Conservation (phyloP, 108 stramenopile species). For the Cyclotella cryptica region DNA sequence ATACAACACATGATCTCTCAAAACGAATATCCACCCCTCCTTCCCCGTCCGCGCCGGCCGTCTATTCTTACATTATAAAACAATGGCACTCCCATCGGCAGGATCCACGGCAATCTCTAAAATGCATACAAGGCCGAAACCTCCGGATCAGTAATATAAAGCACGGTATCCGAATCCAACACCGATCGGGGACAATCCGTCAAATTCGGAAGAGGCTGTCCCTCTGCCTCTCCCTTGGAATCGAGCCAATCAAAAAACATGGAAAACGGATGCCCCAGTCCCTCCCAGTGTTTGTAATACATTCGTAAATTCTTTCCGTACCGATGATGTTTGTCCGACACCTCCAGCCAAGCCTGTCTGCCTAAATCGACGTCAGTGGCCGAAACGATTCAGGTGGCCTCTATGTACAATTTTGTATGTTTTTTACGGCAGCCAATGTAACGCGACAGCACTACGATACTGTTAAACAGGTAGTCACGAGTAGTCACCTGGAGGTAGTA, state of each 20-base stretch:
- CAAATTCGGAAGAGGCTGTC: constrained; percentile 69
- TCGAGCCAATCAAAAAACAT: constrained; percentile 93
- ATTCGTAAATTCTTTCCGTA: constrained; percentile 92
- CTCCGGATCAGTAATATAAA: constrained; percentile 74
- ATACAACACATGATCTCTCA: constrained; percentile 85
- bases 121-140: constrained; percentile 66
- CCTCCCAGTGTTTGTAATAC: constrained; percentile 90
- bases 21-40: constrained; percentile 93
- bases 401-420: too few relatives aligned
- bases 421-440: too few relatives aligned
- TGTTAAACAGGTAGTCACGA: too few relatives aligned
- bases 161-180: constrained; percentile 85
- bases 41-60: constrained; percentile 76
- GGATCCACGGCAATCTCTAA: constrained; percentile 63
- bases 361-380: too few relatives aligned
- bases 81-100: constrained; percentile 52
- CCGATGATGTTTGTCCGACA: constrained; percentile 90
- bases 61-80: constrained; percentile 59
- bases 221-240: constrained; percentile 78
- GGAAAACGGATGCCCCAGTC: constrained; percentile 72
- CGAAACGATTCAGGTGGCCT: too few relatives aligned
- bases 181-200: constrained; percentile 75
- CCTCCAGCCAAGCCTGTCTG: constrained; percentile 93
- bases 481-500: too few relatives aligned
- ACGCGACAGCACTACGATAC: too few relatives aligned